These are phyloP conservation scores for Ustilago hordei DNA, from an alignment of 1,284 basidiomycete species.

Conservation along the genomic window DNA sequence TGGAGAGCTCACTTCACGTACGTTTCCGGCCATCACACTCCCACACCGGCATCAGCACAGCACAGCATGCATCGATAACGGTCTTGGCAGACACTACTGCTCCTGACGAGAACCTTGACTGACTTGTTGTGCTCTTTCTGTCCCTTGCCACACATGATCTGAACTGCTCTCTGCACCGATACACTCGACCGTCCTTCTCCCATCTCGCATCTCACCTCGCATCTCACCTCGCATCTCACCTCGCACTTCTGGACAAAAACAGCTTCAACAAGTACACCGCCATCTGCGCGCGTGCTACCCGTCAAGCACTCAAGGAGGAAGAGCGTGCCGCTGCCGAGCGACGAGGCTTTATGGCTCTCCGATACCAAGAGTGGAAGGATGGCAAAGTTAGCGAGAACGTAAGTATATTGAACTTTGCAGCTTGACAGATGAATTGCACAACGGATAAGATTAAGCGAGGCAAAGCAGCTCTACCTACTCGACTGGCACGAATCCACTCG, in stretches of 20 bases:
- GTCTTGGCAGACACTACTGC: background rate
- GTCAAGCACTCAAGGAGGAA: slow-evolving; percentile 71
- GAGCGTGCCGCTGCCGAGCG: slow-evolving; percentile 70
- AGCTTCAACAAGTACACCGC: slow-evolving; percentile 72
- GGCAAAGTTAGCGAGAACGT: slow-evolving; percentile 69
- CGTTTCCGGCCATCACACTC: slow-evolving; percentile 21
- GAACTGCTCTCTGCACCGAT: background rate
- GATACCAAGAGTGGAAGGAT: slow-evolving; percentile 71
- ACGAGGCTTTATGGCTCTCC: slow-evolving; percentile 69
- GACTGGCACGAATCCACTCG: too few relatives aligned
- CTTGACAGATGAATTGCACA: background rate
- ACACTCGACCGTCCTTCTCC: background rate
- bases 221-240: background rate
- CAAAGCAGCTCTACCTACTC: background rate
- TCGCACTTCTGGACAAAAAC: slow-evolving; percentile 1
- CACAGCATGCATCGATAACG: background rate
- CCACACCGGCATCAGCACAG: background rate
- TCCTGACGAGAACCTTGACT: slow-evolving; percentile 9
- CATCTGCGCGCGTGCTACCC: slow-evolving; percentile 70
- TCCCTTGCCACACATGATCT: background rate
- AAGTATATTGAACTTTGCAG: slow-evolving; percentile 29
- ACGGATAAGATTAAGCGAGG: background rate
- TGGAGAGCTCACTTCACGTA: slow-evolving; percentile 68
- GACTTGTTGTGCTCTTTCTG: background rate
- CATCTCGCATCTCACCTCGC: background rate